Evolutionary conservation across 2,329 filamentous ascomycete species (phyloP).

Genomic region (Fusarium secorum): DNA sequence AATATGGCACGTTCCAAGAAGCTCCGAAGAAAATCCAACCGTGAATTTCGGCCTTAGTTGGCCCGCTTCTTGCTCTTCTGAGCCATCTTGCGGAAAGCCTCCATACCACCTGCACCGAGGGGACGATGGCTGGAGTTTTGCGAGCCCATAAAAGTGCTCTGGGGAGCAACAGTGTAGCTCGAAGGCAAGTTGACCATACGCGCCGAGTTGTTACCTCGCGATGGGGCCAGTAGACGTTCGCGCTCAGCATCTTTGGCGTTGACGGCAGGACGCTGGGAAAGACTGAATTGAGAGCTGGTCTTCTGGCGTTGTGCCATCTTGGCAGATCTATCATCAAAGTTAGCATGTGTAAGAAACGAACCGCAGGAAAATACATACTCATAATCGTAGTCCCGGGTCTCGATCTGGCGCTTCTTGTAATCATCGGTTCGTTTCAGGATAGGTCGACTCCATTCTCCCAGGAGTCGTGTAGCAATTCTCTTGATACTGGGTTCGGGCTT

Average conservation of each 20-base stretch:
- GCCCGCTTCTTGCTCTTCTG: constrained; percentile 66
- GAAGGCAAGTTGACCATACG: constrained; percentile 62
- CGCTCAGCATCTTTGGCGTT: constrained; percentile 60
- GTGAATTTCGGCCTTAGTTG: neutral
- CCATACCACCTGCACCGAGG: constrained; percentile 68
- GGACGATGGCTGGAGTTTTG: constrained; percentile 63
- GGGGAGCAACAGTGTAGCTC: constrained; percentile 67
- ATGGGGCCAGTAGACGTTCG: constrained; percentile 66
- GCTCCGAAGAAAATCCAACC: neutral
- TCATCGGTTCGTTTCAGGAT: constrained; percentile 94
- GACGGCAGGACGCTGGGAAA: constrained; percentile 59
- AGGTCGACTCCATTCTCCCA: constrained; percentile 94
- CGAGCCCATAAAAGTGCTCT: constrained; percentile 66
- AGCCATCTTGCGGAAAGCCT: constrained; percentile 72
- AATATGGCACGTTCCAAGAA: neutral
- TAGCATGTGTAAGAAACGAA: neutral
- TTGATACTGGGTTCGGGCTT: constrained; percentile 89
- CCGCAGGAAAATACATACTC: constrained; percentile 53
- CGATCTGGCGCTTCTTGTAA: constrained; percentile 82
- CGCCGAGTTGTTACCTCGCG: constrained; percentile 63
- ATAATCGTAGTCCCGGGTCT: constrained; percentile 70
- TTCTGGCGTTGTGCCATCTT: constrained; percentile 61
- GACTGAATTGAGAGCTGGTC: constrained; percentile 57
- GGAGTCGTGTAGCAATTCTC: constrained; percentile 88
- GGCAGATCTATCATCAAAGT: constrained; percentile 55